Evolutionary conservation across 1,139 yeast species (phyloP).

Genomic region (Yamadazyma siamensis): DNA sequence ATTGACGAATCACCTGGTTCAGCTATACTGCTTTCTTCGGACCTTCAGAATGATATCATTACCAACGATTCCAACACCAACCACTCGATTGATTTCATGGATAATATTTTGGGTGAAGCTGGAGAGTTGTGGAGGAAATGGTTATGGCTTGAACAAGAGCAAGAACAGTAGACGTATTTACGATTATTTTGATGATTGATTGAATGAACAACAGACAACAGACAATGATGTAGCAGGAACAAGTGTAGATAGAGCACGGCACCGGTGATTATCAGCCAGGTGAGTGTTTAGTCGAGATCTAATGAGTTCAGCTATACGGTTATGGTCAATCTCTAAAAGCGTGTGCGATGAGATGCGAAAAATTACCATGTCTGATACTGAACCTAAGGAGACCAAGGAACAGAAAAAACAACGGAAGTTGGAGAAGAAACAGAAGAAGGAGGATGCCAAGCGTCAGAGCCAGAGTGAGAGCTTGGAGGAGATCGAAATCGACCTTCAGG

Average conservation of each 20-base stretch:
- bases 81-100: constrained; percentile 55
- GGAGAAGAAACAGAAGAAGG: constrained; percentile 7
- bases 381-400: constrained; percentile 7
- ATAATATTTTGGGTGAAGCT: constrained; percentile 69
- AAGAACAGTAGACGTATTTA: no score
- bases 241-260: no score
- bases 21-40: constrained; percentile 7
- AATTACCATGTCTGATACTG: background rate
- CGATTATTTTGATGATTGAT: no score
- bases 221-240: no score
- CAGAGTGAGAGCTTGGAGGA: constrained; percentile 39
- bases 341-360: no score
- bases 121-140: constrained; percentile 89
- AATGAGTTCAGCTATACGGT: no score
- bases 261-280: no score
- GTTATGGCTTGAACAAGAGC: constrained; percentile 58
- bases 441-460: constrained; percentile 6
- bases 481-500: constrained; percentile 75
- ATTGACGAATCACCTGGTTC: constrained; percentile 2
- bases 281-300: no score
- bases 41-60: constrained; percentile 16
- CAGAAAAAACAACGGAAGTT: constrained; percentile 7
- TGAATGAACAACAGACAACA: no score
- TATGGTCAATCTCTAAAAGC: no score
- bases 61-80: constrained; percentile 34